phyloP scores from a whole-genome alignment of 2,329 filamentous ascomycete species.

The Sporothrix protearum region DNA sequence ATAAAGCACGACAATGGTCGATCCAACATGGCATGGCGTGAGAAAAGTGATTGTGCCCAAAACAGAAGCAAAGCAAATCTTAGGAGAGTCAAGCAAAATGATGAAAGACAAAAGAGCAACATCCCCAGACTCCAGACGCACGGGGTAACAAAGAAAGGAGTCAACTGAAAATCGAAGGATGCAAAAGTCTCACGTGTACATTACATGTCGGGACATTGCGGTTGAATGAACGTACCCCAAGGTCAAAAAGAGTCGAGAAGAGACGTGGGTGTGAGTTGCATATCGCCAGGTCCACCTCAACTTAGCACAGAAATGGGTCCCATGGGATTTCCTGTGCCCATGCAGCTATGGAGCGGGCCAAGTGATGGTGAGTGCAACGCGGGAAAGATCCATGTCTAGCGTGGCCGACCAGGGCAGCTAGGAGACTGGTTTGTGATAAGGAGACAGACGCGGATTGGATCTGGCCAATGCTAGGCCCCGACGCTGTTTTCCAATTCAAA shows the following conservation, averaged over 20 bases:
- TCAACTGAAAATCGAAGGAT: neutral
- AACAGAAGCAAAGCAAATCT: conserved; percentile 4
- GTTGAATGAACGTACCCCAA: neutral
- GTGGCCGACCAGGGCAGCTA: neutral
- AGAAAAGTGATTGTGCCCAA: conserved; percentile 1
- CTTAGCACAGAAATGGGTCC: neutral
- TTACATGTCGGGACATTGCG: neutral
- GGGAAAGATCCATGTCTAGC: conserved; percentile 20
- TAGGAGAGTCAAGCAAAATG: conserved; percentile 13
- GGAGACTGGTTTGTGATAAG: conserved; percentile 16
- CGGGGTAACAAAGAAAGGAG: neutral
- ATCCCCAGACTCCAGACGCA: neutral
- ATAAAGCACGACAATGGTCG: neutral
- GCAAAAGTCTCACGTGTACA: neutral
- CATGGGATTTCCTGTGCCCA: conserved; percentile 12
- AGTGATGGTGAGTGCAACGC: conserved; percentile 3
- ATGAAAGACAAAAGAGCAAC: neutral
- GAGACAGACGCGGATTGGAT: neutral
- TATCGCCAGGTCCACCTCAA: neutral
- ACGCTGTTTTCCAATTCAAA: conserved; percentile 26
- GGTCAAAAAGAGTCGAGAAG: neutral
- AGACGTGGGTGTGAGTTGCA: conserved; percentile 7
- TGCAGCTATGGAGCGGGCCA: neutral
- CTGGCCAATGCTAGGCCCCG: conserved; percentile 19
- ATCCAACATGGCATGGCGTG: conserved; percentile 2